Evolutionary conservation across 106 monocot species (phyloP).

Genomic region (Acanthochlamys bracteata): DNA sequence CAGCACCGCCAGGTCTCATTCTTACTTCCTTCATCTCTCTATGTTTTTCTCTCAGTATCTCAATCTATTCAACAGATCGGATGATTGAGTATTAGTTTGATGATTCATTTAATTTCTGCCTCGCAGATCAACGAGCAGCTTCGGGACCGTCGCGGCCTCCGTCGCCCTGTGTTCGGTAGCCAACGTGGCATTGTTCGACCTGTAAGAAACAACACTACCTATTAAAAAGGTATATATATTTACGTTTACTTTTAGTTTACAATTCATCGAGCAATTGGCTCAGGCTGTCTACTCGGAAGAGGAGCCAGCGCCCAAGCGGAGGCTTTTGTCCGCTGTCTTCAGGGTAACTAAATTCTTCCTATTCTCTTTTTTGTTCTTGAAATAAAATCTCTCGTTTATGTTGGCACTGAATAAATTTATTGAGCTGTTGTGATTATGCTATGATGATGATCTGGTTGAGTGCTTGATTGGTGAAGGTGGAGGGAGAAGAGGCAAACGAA

Average conservation of each 20-base stretch:
- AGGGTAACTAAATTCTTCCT: constrained; percentile 32
- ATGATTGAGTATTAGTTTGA: no score
- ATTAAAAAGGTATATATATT: no score
- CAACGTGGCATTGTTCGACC: constrained; percentile 54
- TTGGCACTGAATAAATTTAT: neutral
- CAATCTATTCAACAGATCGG: neutral
- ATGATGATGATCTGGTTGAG: neutral
- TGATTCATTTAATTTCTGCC: neutral
- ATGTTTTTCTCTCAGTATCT: neutral
- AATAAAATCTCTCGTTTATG: neutral
- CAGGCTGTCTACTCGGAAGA: constrained; percentile 51
- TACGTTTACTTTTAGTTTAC: no score
- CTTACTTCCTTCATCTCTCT: neutral
- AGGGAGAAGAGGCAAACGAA: constrained; percentile 37
- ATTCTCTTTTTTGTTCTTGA: neutral
- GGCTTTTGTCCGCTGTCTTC: constrained; percentile 75
- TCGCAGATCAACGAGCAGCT: constrained; percentile 82
- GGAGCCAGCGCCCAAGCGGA: constrained; percentile 59
- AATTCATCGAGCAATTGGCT: no score
- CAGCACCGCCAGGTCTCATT: constrained; percentile 82
- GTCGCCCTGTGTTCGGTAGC: constrained; percentile 31
- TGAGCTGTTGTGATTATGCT: neutral
- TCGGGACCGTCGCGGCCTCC: constrained; percentile 78
- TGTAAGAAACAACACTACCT: constrained; percentile 21
- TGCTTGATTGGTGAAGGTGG: constrained; percentile 38